A percentile compares a stretch with the other conserved stretches of the same genome.
phyloP scores from a whole-genome alignment of 139 green algal species.

The Chlamydomonas eustigma region DNA sequence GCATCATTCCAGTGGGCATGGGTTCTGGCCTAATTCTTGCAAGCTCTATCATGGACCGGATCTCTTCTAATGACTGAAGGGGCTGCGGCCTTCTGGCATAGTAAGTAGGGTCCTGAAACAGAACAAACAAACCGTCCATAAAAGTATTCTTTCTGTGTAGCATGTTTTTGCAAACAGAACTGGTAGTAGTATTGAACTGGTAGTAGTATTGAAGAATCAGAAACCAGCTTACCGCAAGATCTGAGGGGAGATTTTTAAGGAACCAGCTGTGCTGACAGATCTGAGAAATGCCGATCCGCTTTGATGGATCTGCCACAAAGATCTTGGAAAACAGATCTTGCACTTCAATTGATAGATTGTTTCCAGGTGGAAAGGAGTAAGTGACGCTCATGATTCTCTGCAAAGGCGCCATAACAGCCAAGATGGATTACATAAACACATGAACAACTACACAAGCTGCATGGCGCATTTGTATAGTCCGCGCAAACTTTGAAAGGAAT shows the following conservation, averaged over 20 bases:
- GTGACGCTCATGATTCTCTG: conserved; percentile 90
- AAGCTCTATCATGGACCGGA: conserved; percentile 36
- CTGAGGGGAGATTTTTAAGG: conserved; percentile 79
- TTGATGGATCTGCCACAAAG: conserved; percentile 60
- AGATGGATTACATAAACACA: neutral
- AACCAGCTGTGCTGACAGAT: conserved; percentile 94
- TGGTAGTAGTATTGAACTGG: too few species aligned
- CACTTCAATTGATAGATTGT: conserved; percentile 78
- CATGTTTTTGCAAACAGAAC: too few species aligned
- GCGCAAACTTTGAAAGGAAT: neutral
- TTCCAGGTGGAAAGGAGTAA: conserved; percentile 72
- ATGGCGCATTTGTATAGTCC: neutral
- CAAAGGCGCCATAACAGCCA: neutral
- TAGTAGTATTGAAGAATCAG: neutral
- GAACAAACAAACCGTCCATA: neutral
- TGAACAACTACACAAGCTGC: neutral
- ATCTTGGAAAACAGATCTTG: conserved; percentile 81
- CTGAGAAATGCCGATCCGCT: conserved; percentile 76
- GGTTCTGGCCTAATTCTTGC: conserved; percentile 2
- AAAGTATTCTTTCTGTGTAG: neutral
- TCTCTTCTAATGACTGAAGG: conserved; percentile 50
- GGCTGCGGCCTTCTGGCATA: conserved; percentile 18
- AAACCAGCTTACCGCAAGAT: conserved; percentile 61
- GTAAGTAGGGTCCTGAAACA: conserved; percentile 1
- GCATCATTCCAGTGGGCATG: too few species aligned